Conservation (phyloP, 78 protist genomes). For the Dictyostelium brefeldianum region DNA sequence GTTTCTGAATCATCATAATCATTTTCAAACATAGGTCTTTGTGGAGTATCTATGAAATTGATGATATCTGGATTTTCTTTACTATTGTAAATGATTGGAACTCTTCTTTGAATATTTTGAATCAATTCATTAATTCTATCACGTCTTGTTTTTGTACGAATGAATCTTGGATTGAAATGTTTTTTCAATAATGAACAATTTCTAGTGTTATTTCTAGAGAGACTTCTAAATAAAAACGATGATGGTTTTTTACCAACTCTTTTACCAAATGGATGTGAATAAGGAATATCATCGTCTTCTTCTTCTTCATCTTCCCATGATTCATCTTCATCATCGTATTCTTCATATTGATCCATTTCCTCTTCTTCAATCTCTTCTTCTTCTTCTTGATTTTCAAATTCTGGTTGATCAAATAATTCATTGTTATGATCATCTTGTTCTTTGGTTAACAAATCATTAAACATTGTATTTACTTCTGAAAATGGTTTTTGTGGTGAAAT, state of each 20-base stretch:
- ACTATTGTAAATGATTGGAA: not conserved
- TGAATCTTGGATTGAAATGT: not conserved
- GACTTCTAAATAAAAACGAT: too few relatives aligned
- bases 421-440: conserved; percentile 5
- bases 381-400: not conserved
- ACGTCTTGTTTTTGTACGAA: too few relatives aligned
- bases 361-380: conserved; percentile 3
- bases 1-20: not conserved
- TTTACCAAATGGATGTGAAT: not conserved
- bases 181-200: not conserved
- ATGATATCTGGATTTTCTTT: not conserved
- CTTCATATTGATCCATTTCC: not conserved
- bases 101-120: not conserved
- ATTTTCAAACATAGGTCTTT: not conserved
- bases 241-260: not conserved
- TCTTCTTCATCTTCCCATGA: not conserved
- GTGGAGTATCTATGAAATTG: not conserved
- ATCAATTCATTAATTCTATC: not conserved
- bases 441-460: not conserved
- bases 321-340: not conserved
- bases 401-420: not conserved
- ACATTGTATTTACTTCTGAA: conserved; percentile 2
- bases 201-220: not conserved
- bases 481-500: not conserved
- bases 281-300: not conserved